Percentiles rank a stretch among this genome's conserved stretches.
phyloP scores from a whole-genome alignment of 1,284 basidiomycete species.

The Anthracocystis panici-leucophaei region DNA sequence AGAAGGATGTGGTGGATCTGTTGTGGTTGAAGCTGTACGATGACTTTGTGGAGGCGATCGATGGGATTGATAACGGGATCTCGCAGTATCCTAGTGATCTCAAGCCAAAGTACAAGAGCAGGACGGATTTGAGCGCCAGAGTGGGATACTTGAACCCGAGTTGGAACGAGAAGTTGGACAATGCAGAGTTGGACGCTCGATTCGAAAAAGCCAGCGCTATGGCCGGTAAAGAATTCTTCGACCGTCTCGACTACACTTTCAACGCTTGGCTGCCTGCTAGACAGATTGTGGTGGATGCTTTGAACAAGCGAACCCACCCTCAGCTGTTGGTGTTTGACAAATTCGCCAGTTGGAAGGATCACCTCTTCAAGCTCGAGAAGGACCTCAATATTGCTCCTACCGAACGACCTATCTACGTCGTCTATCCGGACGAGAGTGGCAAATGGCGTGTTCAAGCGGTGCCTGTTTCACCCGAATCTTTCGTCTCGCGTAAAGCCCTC shows the following conservation, averaged over 20 bases:
- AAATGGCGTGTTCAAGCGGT: constrained; percentile 97
- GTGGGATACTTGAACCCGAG: constrained; percentile 65
- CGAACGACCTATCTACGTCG: constrained; percentile 79
- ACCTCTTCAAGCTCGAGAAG: constrained; percentile 86
- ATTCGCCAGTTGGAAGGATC: constrained; percentile 92
- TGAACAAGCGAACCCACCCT: constrained; percentile 75
- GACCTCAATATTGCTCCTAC: constrained; percentile 55
- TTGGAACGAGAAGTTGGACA: constrained; percentile 63
- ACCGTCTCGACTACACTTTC: constrained; percentile 83
- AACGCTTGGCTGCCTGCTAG: constrained; percentile 93
- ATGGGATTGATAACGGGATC: constrained; percentile 81
- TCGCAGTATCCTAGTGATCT: constrained; percentile 58
- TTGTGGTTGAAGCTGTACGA: constrained; percentile 91
- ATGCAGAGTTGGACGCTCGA: constrained; percentile 48
- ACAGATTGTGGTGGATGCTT: constrained; percentile 80
- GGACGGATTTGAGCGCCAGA: constrained; percentile 65
- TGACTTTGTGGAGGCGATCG: constrained; percentile 93
- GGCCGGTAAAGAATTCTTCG: constrained; percentile 88
- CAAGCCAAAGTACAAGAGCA: constrained; percentile 62
- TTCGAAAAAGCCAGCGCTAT: constrained; percentile 85
- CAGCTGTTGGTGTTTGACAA: constrained; percentile 84
- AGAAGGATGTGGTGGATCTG: constrained; percentile 77
- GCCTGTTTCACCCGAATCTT: constrained; percentile 83
- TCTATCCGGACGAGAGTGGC: constrained; percentile 82
- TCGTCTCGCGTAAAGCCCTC: constrained; percentile 88